Base-by-base conservation (phyloP, 23 red algal species). In the Gracilaria caudata region DNA sequence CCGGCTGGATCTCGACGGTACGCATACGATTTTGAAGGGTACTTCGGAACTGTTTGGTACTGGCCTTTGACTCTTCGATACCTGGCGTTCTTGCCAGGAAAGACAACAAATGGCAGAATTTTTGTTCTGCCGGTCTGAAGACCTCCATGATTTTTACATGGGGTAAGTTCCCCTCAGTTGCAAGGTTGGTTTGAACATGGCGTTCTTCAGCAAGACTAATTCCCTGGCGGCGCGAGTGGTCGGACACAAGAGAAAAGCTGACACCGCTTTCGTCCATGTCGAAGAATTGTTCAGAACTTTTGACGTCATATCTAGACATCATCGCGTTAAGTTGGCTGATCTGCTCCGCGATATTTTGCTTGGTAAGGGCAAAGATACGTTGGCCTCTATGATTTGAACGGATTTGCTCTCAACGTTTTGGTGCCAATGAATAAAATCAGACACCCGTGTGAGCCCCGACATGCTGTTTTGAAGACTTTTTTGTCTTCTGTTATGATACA, bases 31-130 rank as follows among this genome's bases (percentile, higher is more conserved):
- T 26, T 2, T 43, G 53, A 3, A 16, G 61, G 24, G n/a, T 56
- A 26, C 25, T 33, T 29, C 9, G 2, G 34, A 12, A 64, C n/a
- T 20, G 53, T 64, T 63, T 64, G 10, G 24, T 26, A 33, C 61
- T 64, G 19, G 7, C 56, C n/a, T 3, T 7, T 17, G 8, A 66
- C 38, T 26, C 3, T 8, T 10, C 63, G 26, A 39, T 75, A 87
- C 33, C 72, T 39, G 26, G 59, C 7, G 1, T 46, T 38, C 49
- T 53, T 87, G 6, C 83, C 83, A 0, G 63, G 83, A 77, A 73
- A 77, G 24, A 74, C 64, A 32, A 74, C 65, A 44, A 87, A 30
- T 19, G 63, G 64, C 56, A 74, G 24, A 57, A 87, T 10, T 17
- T 25, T 13, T 30, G 16, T 19, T 64, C 64, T 16, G 20, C 34